phyloP scores from a whole-genome alignment of 2,329 filamentous ascomycete species.

The Alternaria brassicicola region DNA sequence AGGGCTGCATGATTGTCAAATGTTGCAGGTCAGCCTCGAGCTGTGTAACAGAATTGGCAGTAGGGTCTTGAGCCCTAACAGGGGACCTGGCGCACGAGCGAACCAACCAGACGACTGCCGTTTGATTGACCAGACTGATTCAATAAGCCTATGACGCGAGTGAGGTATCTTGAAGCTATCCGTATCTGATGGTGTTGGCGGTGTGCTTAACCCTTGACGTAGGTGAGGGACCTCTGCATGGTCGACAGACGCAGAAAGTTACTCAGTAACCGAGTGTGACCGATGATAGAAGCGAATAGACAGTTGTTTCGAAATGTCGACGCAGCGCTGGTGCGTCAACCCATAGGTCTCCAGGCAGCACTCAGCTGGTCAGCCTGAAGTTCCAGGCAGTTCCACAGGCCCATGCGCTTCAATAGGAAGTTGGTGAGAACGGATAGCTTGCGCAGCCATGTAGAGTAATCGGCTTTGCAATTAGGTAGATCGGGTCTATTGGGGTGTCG shows the following conservation, averaged over 20 bases:
- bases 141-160: neutral
- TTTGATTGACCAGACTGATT: neutral
- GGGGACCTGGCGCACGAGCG: slow-evolving; percentile 8
- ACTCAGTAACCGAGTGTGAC: slow-evolving; percentile 3
- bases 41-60: slow-evolving; percentile 17
- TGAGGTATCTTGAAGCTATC: neutral
- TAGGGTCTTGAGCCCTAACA: slow-evolving; percentile 10
- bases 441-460: neutral
- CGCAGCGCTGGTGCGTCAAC: slow-evolving; percentile 6
- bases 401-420: slow-evolving; percentile 9
- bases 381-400: slow-evolving; percentile 5
- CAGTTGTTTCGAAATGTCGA: slow-evolving; percentile 1
- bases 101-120: neutral
- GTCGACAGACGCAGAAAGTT: slow-evolving; percentile 13
- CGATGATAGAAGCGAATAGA: slow-evolving; percentile 1
- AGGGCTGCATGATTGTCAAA: slow-evolving; percentile 41
- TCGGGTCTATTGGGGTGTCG: neutral
- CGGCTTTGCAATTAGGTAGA: neutral
- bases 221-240: neutral
- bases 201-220: slow-evolving; percentile 9
- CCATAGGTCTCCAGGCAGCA: slow-evolving; percentile 18
- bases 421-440: neutral
- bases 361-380: slow-evolving; percentile 37
- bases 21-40: slow-evolving; percentile 35
- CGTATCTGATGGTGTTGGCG: slow-evolving; percentile 2